Conservation (phyloP, 768 basidiomycete species). For the Podaxis pistillaris region DNA sequence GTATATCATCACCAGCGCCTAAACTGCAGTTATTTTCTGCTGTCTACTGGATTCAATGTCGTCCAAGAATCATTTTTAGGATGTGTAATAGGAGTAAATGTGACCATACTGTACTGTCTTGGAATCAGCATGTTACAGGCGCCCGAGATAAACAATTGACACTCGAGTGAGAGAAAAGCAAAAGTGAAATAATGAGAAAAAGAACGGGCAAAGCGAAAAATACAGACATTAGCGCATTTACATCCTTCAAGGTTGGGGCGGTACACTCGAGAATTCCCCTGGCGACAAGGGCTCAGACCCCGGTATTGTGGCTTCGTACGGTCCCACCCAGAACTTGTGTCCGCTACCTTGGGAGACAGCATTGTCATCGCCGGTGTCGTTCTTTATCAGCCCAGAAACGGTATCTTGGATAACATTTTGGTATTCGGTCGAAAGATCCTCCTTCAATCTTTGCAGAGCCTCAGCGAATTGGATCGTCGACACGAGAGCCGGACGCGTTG, state of each 20-base stretch:
- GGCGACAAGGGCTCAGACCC: conserved; percentile 91
- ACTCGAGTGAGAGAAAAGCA: too few relatives aligned
- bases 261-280: conserved; percentile 98
- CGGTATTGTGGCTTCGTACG: conserved; percentile 76
- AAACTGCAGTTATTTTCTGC: too few relatives aligned
- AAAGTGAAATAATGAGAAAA: conserved; percentile 10
- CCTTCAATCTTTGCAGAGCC: conserved; percentile 83
- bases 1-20: too few relatives aligned
- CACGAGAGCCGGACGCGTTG: conserved; percentile 83
- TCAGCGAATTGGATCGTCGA: conserved; percentile 98
- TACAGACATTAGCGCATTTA: conserved; percentile 89
- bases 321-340: conserved; percentile 49
- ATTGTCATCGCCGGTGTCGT: conserved; percentile 11
- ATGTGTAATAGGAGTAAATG: too few relatives aligned
- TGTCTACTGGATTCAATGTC: too few relatives aligned
- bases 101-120: too few relatives aligned
- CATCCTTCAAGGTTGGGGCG: conserved; percentile 71
- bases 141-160: too few relatives aligned
- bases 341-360: conserved; percentile 8
- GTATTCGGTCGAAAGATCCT: conserved; percentile 58
- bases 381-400: conserved; percentile 10
- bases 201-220: conserved; percentile 2
- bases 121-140: too few relatives aligned
- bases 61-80: too few relatives aligned
- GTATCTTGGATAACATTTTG: conserved; percentile 18